Base-by-base conservation (phyloP, 768 basidiomycete genomes). In the Austroboletus eburneus region DNA sequence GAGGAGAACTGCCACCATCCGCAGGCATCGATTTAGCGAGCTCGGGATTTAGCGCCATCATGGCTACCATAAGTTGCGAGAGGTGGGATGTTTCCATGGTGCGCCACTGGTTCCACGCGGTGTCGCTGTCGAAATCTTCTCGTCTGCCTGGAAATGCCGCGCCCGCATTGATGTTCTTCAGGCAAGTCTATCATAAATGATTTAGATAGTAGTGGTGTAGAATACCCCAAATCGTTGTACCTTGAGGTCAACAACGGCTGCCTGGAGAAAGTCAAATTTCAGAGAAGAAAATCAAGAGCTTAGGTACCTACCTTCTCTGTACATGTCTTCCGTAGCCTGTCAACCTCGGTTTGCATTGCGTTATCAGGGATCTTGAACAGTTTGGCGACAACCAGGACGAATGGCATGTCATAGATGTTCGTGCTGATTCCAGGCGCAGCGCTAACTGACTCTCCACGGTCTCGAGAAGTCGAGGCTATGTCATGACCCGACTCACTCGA, bases 131-230 rank as follows among this genome's bases (percentile, higher is more conserved):
- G 59, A 97, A 98, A 63, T 98, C 93, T 51, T 90, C 85, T 53
- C 87, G 76, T 42, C 85, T 78, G 17, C 88, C 91, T 1, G 93
- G 92, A 61, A 94, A 94, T 1, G 86, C 70, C 12, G 77, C 74
- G 21, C 90, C 87, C 13, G 87, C 84, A 44, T 86, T 89, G 60
- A 97, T 87, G 53, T 91, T 89, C 71, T 95, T 95, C 44, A 97
- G 71, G 61, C 88, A 93, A 29, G 87, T 88, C 88, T 62, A 36
- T 33, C 18, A 12, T n/a, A 29, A 58, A 45, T 46, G 32, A 25
- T 36, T 55, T 39, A 47, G 55, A 38, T 45, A 35, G 42, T 16
- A 9, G 16, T 5, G 23, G 30, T 45, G 24, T 16, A 33, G 18
- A 29, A 16, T 16, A 24, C 4, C 8, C 12, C n/a, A 27, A 17